These are phyloP conservation scores for Fusarium euwallaceae DNA, from an alignment of 2,329 filamentous ascomycete genomes.

Conservation along the genomic window DNA sequence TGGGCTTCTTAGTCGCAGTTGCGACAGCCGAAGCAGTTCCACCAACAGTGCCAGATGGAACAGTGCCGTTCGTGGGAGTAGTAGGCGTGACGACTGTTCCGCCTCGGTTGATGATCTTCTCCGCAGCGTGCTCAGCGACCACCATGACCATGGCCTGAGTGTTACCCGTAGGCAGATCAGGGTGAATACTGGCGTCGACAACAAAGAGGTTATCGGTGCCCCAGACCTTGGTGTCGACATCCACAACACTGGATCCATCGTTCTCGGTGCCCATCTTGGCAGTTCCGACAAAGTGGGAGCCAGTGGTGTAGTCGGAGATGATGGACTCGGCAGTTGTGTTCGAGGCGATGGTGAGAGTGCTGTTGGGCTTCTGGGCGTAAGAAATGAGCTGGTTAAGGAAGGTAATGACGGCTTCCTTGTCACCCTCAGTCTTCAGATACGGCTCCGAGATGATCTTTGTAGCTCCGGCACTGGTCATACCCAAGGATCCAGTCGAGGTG, in stretches of 20 bases:
- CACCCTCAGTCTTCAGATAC: conserved; percentile 50
- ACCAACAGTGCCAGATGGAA: neutral
- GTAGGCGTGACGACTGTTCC: conserved; percentile 12
- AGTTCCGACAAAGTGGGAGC: conserved; percentile 69
- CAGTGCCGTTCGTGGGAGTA: conserved; percentile 17
- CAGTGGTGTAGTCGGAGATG: conserved; percentile 64
- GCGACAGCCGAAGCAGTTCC: neutral
- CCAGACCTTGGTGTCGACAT: conserved; percentile 73
- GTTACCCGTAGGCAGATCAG: conserved; percentile 77
- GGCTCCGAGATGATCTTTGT: conserved; percentile 58
- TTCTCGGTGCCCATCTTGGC: conserved; percentile 70
- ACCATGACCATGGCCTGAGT: conserved; percentile 75
- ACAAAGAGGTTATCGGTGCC: conserved; percentile 78
- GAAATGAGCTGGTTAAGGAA: conserved; percentile 73
- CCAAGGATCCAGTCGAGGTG: conserved; percentile 60
- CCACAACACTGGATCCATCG: conserved; percentile 71
- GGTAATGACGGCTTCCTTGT: conserved; percentile 60
- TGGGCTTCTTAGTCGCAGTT: neutral
- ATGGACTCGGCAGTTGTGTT: conserved; percentile 63
- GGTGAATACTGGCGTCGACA: conserved; percentile 77
- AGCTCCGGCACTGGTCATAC: conserved; percentile 54
- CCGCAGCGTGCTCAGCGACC: conserved; percentile 71
- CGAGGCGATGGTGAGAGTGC: conserved; percentile 65
- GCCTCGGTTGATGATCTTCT: conserved; percentile 34
- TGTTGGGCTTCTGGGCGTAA: conserved; percentile 71